Evolutionary conservation across 1,284 basidiomycete genomes (phyloP).

Genomic region (Austroboletus novae-zelandiae): DNA sequence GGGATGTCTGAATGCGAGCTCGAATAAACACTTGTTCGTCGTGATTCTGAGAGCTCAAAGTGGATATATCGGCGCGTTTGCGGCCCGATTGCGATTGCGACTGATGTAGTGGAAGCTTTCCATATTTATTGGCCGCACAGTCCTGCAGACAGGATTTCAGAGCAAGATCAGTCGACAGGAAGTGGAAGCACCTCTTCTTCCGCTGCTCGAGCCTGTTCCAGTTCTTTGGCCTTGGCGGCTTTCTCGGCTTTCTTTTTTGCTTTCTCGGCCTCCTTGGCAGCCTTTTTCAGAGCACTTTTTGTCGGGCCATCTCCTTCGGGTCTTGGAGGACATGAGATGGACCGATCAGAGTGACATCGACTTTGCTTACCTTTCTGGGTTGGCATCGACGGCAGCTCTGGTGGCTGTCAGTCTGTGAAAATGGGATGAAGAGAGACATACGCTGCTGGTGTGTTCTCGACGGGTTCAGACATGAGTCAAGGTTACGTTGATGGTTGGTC

Average conservation of each 20-base stretch:
- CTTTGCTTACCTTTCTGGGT: slow-evolving; percentile 12
- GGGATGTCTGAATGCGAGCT: slow-evolving; percentile 89
- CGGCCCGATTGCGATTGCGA: slow-evolving; percentile 68
- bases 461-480: background rate
- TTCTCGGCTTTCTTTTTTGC: slow-evolving; percentile 87
- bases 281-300: slow-evolving; percentile 93
- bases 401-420: background rate
- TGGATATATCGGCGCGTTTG: slow-evolving; percentile 59
- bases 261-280: slow-evolving; percentile 91
- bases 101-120: slow-evolving; percentile 88
- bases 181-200: slow-evolving; percentile 55
- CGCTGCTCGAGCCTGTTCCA: slow-evolving; percentile 73
- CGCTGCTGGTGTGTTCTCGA: slow-evolving; percentile 8
- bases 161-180: slow-evolving; percentile 3
- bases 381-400: slow-evolving; percentile 14
- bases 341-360: background rate
- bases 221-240: slow-evolving; percentile 64
- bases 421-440: slow-evolving; percentile 1
- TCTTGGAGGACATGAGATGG: slow-evolving; percentile 13
- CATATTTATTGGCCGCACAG: slow-evolving; percentile 85
- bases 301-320: slow-evolving; percentile 53
- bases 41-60: slow-evolving; percentile 65
- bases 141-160: slow-evolving; percentile 51
- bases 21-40: slow-evolving; percentile 85
- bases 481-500: slow-evolving; percentile 13